Base-by-base conservation (phyloP, 257 asterid genomes). In the Mentha longifolia region DNA sequence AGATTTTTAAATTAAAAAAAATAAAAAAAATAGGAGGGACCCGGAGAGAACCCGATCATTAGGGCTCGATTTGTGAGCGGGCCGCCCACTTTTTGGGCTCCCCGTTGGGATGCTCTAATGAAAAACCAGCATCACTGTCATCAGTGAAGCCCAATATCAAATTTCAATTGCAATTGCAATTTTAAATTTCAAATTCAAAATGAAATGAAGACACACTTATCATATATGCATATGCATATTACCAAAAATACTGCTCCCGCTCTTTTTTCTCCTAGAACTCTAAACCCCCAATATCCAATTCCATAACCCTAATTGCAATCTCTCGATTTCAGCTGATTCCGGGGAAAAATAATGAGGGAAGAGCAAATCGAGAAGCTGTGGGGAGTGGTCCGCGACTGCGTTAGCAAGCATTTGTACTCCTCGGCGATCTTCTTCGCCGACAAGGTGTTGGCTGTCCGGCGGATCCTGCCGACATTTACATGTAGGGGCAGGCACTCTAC, bases 401-500 rank as follows among this genome's bases (percentile, higher is more conserved):
- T 94, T 49, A 92, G 99, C 88, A 94, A 94, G 79, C 99, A 94
- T 78, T 62, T 94, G 78, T 94, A 94, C 84, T 91, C 99, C 2
- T 94, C 99, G 73, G 99, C 99, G 43, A 89, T 91, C 13, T 94
- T 94, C 83, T 94, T 94, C 77, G 96, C 99, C 79, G 99, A 94
- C 78, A 94, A 94, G 78, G 99, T 94, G 52, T 98, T 98, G 19
- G 99, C 97, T 47, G 86, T 92, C 67, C 99, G 65, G 79, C 91
- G 13, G 99, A 95, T 80, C 95, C 99, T 12, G 92, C 99, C 66
- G 99, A 95, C 64, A 88, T 95, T 41, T 95, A 95, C 65, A 95
- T 95, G 98, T 98, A 95, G 83, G 98, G 98, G 13, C 99, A 95
- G 85, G 99, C 99, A 14, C 89, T 95, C 31, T 95, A 84, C 84